A percentile compares a stretch with the other conserved stretches of the same genome.
Conservation (phyloP, 805 yeast species). For the Zygoascus tannicola region DNA sequence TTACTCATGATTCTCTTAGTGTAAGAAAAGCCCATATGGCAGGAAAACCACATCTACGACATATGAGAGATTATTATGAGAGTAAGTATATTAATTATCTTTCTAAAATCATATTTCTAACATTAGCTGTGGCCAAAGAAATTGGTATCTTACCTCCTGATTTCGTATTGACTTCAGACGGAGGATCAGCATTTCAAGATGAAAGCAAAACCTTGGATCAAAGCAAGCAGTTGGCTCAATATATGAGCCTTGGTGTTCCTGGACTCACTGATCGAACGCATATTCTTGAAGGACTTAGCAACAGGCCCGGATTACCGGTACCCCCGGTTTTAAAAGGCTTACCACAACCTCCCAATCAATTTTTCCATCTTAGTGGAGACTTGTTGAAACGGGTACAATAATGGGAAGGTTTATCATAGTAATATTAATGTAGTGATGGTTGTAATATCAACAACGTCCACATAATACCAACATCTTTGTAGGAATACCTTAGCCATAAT, state of each 20-base stretch:
- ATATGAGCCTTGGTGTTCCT: slow-evolving; percentile 1
- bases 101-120: slow-evolving; percentile 1
- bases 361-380: no score
- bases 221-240: background rate
- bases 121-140: slow-evolving; percentile 12
- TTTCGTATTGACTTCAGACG: slow-evolving; percentile 3
- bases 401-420: no score
- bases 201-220: background rate
- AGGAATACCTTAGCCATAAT: no score
- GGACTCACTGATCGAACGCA: slow-evolving; percentile 1
- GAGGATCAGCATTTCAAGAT: background rate
- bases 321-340: background rate
- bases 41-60: slow-evolving; percentile 67
- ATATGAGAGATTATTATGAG: slow-evolving; percentile 69
- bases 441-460: no score
- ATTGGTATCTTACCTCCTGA: slow-evolving; percentile 9
- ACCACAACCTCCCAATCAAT: no score
- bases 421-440: no score
- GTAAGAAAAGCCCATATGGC: slow-evolving; percentile 71
- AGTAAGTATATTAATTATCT: slow-evolving; percentile 5
- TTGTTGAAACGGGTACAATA: no score
- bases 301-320: slow-evolving; percentile 1
- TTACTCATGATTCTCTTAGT: slow-evolving; percentile 83
- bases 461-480: no score
- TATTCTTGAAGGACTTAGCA: background rate